Base-by-base conservation (phyloP, 2,329 filamentous ascomycete genomes). In the Madurella fahalii region DNA sequence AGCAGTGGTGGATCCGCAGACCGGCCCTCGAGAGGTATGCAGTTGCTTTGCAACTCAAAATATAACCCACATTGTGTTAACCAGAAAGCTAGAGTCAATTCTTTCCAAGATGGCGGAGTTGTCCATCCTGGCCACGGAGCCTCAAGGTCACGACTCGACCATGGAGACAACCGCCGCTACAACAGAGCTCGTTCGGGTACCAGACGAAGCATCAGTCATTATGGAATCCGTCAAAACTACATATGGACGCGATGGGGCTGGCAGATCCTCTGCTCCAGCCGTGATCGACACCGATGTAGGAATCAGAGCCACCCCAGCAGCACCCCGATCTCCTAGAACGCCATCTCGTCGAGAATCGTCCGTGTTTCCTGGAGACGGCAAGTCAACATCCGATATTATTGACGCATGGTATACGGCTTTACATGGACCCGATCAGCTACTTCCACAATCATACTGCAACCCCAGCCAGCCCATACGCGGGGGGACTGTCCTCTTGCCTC, bases 91-190 rank as follows among this genome's bases (percentile, higher is more conserved):
- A 69, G 77, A 77, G 49, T 78, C 77, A 4, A 69, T 74, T 2
- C 64, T 75, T 32, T 78, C 77, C 0, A 75, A 69, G 59, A 72
- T 73, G 67, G 77, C 76, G 16, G 42, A 53, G n/a, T 15, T 59
- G 12, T 61, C 58, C 7, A 45, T 53, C 37, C 58, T 57, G 34
- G 66, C 63, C 11, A 67, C 68, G 15, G 68, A 66, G 12, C 68
- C 68, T 8, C 69, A 70, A 9, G 68, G 66, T 16, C 69, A 65
- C 46, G 63, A 63, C 4, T 70, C 69, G 5, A 56, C 64, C 9
- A 58, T 64, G 13, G 68, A 71, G 40, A 63, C 64, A 4, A 58
- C 56, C 17, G 18, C 7, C 16, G 45, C 61, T 13, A 64, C 64
- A 12, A 68, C 67, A 16, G 66, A 63, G 18, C 56, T 70, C 16